Evolutionary conservation across 225 moss, liverwort and hornwort species (phyloP).

Genomic region (Polytrichum commune): DNA sequence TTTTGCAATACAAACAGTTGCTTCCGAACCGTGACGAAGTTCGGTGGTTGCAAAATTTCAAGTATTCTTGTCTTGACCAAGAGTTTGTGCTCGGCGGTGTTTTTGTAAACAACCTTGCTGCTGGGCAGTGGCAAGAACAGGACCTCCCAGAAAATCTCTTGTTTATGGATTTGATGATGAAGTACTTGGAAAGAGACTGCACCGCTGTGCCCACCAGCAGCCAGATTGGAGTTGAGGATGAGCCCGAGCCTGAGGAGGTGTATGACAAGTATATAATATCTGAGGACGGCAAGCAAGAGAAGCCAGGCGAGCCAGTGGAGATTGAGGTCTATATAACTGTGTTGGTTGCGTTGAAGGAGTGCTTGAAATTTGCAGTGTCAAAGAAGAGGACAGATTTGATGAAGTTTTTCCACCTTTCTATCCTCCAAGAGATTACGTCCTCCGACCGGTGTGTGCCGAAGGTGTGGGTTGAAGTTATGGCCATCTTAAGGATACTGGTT

Average conservation of each 20-base stretch:
- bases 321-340: conserved; percentile 69
- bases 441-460: conserved; percentile 44
- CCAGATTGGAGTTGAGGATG: not conserved
- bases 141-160: conserved; percentile 59
- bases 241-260: conserved; percentile 29
- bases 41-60: conserved; percentile 70
- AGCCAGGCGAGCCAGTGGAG: conserved; percentile 17
- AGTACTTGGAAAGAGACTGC: conserved; percentile 58
- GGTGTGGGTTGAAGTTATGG: conserved; percentile 60
- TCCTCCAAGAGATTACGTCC: conserved; percentile 51
- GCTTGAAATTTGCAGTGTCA: conserved; percentile 63
- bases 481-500: conserved; percentile 59
- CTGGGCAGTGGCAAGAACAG: conserved; percentile 71
- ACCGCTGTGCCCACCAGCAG: conserved; percentile 18
- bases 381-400: conserved; percentile 57
- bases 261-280: conserved; percentile 52
- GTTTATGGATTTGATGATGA: conserved; percentile 66
- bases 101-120: conserved; percentile 71
- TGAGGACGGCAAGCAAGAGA: conserved; percentile 37
- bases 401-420: conserved; percentile 41
- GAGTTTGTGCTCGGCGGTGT: conserved; percentile 81
- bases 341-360: conserved; percentile 66
- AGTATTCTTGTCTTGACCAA: conserved; percentile 55
- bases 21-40: conserved; percentile 47
- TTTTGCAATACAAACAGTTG: conserved; percentile 41